Conservation (phyloP, 495 filamentous ascomycete genomes). For the Penicillium pulvis region DNA sequence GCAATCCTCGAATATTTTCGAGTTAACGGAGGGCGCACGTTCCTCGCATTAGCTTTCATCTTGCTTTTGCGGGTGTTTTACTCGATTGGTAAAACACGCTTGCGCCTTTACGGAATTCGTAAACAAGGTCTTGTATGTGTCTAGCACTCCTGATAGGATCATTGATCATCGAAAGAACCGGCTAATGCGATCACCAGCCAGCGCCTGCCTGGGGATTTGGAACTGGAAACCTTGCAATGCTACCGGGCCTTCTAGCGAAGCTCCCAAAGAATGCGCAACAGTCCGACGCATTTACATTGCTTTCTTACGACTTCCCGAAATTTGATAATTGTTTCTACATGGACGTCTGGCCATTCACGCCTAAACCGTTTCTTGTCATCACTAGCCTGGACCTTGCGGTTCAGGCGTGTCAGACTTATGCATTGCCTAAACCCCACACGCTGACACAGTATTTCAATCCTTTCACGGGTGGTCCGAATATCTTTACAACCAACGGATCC, state of each 20-base stretch:
- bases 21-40: too few relatives aligned
- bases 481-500: background rate
- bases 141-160: too few relatives aligned
- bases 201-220: too few relatives aligned
- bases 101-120: too few relatives aligned
- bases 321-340: background rate
- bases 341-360: background rate
- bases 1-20: too few relatives aligned
- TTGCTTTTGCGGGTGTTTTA: too few relatives aligned
- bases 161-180: too few relatives aligned
- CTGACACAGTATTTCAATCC: background rate
- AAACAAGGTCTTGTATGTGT: too few relatives aligned
- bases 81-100: too few relatives aligned
- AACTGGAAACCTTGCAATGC: too few relatives aligned
- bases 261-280: background rate
- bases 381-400: background rate
- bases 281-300: background rate
- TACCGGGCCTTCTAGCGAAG: background rate
- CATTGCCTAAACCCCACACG: background rate
- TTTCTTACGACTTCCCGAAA: background rate
- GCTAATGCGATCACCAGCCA: too few relatives aligned
- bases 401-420: constrained; percentile 1
- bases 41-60: too few relatives aligned
- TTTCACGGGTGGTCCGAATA: background rate
- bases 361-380: background rate